Evolutionary conservation across 2,329 filamentous ascomycete genomes (phyloP).

Genomic region (Diplocarpon rosae): DNA sequence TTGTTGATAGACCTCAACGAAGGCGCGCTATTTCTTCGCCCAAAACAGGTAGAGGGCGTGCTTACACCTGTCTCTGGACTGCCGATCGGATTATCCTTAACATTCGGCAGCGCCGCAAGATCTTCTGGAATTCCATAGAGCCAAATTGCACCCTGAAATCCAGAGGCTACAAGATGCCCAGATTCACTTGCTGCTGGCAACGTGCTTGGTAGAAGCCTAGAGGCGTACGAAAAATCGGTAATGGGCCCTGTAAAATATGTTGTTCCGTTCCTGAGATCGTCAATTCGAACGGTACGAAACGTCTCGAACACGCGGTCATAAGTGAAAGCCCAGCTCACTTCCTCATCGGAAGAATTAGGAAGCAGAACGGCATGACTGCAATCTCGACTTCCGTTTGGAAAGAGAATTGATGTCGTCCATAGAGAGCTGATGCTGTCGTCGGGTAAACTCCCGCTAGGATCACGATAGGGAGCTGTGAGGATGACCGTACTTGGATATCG

Average conservation of each 20-base stretch:
- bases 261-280: constrained; percentile 63
- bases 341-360: constrained; percentile 35
- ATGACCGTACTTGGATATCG: constrained; percentile 61
- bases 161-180: constrained; percentile 63
- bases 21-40: constrained; percentile 24
- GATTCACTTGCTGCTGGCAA: constrained; percentile 56
- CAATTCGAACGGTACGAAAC: constrained; percentile 65
- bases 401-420: constrained; percentile 79
- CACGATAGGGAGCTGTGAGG: constrained; percentile 69
- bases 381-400: constrained; percentile 68
- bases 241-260: constrained; percentile 69
- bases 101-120: constrained; percentile 48
- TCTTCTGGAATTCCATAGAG: constrained; percentile 69
- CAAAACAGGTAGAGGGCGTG: constrained; percentile 17
- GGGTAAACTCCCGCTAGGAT: constrained; percentile 53
- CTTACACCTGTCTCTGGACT: constrained; percentile 25
- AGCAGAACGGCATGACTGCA: constrained; percentile 69
- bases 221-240: constrained; percentile 38
- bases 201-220: constrained; percentile 56
- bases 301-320: constrained; percentile 69
- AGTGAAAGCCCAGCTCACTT: constrained; percentile 66
- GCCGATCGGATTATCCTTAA: constrained; percentile 21
- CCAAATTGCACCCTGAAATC: constrained; percentile 66
- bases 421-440: constrained; percentile 61
- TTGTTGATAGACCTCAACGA: constrained; percentile 19